These are phyloP conservation scores for Radiomyces spectabilis DNA, from an alignment of 192 early-diverging fungal species.

Conservation along the genomic window DNA sequence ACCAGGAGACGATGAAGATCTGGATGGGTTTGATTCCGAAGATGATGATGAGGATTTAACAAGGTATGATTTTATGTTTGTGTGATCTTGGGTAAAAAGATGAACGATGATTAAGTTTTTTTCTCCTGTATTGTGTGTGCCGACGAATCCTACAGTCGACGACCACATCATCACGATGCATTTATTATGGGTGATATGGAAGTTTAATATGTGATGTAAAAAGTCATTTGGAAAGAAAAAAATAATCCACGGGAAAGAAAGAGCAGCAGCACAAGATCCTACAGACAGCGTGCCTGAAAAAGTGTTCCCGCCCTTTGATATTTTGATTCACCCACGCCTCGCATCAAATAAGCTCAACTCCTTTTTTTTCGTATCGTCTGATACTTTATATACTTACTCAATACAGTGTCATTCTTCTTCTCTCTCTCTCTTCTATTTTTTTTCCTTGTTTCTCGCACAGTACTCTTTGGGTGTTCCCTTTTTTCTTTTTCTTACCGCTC, in stretches of 20 bases:
- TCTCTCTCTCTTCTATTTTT: background rate
- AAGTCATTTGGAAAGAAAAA: background rate
- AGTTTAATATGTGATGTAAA: constrained; percentile 2
- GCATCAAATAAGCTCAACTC: too few relatives aligned
- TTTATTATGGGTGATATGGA: constrained; percentile 66
- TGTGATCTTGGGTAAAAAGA: constrained; percentile 17
- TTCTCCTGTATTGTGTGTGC: background rate
- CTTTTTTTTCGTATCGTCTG: too few relatives aligned
- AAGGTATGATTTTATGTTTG: constrained; percentile 10
- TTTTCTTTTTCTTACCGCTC: background rate
- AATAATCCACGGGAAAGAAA: constrained; percentile 6
- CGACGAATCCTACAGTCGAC: background rate
- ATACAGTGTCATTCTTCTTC: background rate
- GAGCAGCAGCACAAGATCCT: too few relatives aligned
- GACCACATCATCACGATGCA: constrained; percentile 47
- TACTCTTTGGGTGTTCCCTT: constrained; percentile 1
- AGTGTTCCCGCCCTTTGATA: background rate
- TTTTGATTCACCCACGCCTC: too few relatives aligned
- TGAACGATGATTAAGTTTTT: constrained; percentile 12
- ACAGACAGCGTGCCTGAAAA: constrained; percentile 5
- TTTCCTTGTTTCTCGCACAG: background rate
- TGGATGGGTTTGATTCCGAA: constrained; percentile 11
- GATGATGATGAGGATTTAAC: constrained; percentile 12
- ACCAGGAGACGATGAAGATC: constrained; percentile 21
- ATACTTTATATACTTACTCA: background rate